phyloP scores from a whole-genome alignment of 1,139 yeast species.

The Sugiyamaella xylanicola region DNA sequence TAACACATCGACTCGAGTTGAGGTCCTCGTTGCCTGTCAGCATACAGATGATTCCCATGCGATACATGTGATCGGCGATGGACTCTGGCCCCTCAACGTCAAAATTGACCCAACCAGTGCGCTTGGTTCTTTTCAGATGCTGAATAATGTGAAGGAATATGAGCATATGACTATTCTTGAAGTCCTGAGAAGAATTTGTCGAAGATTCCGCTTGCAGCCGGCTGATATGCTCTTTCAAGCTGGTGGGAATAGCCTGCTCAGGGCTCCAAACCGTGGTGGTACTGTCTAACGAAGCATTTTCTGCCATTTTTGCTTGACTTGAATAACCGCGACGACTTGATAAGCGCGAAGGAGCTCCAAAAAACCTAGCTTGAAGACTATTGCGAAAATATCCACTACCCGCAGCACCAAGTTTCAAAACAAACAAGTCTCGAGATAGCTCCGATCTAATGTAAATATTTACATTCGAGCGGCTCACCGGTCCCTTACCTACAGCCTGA shows the following conservation, averaged over 20 bases:
- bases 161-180: constrained; percentile 25
- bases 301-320: neutral
- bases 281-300: neutral
- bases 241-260: constrained; percentile 56
- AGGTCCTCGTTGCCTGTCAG: constrained; percentile 57
- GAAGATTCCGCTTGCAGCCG: constrained; percentile 21
- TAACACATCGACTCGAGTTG: constrained; percentile 63
- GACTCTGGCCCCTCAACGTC: constrained; percentile 68
- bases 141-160: constrained; percentile 73
- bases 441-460: constrained; percentile 8
- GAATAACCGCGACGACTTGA: neutral
- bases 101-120: constrained; percentile 94
- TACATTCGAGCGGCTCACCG: constrained; percentile 16
- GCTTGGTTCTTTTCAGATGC: constrained; percentile 71
- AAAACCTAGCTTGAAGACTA: no score
- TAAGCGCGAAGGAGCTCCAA: neutral
- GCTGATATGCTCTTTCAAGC: constrained; percentile 49
- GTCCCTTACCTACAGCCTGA: neutral
- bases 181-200: neutral
- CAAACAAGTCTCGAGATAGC: neutral
- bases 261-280: constrained; percentile 55
- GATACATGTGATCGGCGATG: constrained; percentile 94
- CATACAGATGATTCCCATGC: constrained; percentile 88
- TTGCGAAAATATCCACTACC: no score
- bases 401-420: no score